These are phyloP conservation scores for Ceratocystis colombiana DNA, from an alignment of 2,329 filamentous ascomycete species.

Conservation along the genomic window DNA sequence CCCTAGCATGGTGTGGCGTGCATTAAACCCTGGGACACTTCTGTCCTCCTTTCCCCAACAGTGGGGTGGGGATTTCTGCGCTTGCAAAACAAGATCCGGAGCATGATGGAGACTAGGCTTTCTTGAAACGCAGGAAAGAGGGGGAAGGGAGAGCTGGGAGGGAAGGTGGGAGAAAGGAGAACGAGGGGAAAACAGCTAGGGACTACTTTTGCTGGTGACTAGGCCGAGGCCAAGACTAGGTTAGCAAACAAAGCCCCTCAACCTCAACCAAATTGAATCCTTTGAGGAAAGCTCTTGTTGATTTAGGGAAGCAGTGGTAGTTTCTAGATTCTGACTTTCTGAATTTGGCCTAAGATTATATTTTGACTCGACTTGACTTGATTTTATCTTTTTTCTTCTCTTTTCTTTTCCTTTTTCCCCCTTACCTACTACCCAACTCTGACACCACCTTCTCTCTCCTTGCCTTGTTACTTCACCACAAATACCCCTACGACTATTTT, in stretches of 20 bases:
- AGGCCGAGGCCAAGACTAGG: neutral
- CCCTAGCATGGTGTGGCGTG: neutral
- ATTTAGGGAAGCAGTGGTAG: neutral
- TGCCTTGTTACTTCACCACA: constrained; percentile 15
- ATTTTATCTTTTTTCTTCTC: constrained; percentile 11
- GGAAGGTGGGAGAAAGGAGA: neutral
- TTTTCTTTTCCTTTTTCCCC: constrained; percentile 4
- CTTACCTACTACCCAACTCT: neutral
- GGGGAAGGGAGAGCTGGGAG: neutral
- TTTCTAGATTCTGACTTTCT: neutral
- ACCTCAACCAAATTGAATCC: constrained; percentile 23
- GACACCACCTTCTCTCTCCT: neutral
- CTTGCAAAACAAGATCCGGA: neutral
- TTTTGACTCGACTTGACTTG: neutral
- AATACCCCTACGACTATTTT: constrained; percentile 22
- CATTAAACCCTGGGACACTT: neutral
- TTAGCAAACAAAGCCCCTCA: constrained; percentile 15
- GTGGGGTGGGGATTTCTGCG: neutral
- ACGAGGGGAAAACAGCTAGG: neutral
- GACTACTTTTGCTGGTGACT: too few species aligned
- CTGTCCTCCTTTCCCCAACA: neutral
- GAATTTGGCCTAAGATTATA: neutral
- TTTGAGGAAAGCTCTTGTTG: neutral
- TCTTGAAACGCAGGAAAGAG: neutral
- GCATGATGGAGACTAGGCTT: neutral